A percentile compares a stretch with the other conserved stretches of the same genome.
Evolutionary conservation across 345 rosid genomes (phyloP).

Genomic region (Salix purpurea): DNA sequence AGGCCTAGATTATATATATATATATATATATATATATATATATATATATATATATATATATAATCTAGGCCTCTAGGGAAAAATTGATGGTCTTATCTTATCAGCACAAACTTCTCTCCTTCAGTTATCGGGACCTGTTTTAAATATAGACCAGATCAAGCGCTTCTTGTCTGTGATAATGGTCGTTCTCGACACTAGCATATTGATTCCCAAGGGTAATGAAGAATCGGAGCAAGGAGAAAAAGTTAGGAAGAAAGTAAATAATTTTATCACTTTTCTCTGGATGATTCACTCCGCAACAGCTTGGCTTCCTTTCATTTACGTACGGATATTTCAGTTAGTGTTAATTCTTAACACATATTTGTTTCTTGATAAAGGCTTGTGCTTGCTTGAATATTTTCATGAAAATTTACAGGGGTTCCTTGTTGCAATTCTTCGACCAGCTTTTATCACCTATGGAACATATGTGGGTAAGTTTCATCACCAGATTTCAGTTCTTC

Average conservation of each 20-base stretch:
- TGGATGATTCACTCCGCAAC: neutral
- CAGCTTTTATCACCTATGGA: no score
- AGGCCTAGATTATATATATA: no score
- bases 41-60: no score
- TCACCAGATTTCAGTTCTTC: no score
- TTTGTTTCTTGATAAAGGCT: no score
- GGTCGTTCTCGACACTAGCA: neutral
- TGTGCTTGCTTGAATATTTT: no score
- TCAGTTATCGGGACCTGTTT: slow-evolving; percentile 9
- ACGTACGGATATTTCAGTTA: neutral
- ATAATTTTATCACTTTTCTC: neutral
- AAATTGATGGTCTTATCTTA: neutral
- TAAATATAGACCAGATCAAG: neutral
- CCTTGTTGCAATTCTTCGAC: no score
- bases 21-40: no score
- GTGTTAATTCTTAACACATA: no score
- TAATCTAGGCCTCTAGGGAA: neutral
- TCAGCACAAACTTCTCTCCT: neutral
- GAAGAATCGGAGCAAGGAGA: neutral
- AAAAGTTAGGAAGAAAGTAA: neutral
- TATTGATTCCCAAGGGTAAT: no score
- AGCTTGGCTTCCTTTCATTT: neutral
- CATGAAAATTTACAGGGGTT: no score
- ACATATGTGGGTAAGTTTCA: no score
- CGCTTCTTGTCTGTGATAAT: slow-evolving; percentile 1